Base-by-base conservation (phyloP, 2,329 filamentous ascomycete species). In the Apiospora sp. region DNA sequence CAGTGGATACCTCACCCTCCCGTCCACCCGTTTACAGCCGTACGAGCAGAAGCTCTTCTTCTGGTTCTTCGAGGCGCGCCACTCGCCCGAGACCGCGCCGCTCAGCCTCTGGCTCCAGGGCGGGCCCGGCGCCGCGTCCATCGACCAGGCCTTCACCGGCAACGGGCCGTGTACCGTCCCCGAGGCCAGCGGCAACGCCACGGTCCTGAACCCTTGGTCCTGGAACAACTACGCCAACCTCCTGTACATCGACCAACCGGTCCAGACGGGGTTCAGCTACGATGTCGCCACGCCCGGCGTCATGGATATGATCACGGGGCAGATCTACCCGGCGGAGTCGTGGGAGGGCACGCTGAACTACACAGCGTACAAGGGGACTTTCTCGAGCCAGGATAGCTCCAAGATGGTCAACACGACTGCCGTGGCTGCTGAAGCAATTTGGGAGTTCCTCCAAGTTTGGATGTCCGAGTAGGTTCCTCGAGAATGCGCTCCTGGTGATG, bases 161-260 rank as follows among this genome's bases (percentile, higher is more conserved):
- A 58, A 58, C 27, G 85, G 82, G 71, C 73, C 81, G 5, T 81
- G 82, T 0, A 81, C 81, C 0, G 83, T 81, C 72, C 73, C 79
- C 67, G 80, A 88, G 58, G 84, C 85, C 48, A 81, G 84, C 71
- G 80, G 83, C 41, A 81, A 84, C 69, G 80, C 84, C n/a, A 82
- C 84, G 19, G 81, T 82, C 75, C 79, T 85, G 78, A 92, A 92
- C 77, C 88, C 88, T 4, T 87, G 89, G 81, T 86, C 86, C 14
- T 92, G 88, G 88, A 90, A 86, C 75, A 86, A 89, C 73, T 85
- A 86, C 37, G 88, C 86, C 48, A 91, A 91, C 77, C 82, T 92
- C 77, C 81, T 92, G 12, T 92, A 90, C 80, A 82, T 92, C 69
- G 88, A 88, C 71, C 89, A 92, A 79, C 90, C 90, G 13, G 82